Conservation (phyloP, 73 alveolate species). For the Breviolum minutum region DNA sequence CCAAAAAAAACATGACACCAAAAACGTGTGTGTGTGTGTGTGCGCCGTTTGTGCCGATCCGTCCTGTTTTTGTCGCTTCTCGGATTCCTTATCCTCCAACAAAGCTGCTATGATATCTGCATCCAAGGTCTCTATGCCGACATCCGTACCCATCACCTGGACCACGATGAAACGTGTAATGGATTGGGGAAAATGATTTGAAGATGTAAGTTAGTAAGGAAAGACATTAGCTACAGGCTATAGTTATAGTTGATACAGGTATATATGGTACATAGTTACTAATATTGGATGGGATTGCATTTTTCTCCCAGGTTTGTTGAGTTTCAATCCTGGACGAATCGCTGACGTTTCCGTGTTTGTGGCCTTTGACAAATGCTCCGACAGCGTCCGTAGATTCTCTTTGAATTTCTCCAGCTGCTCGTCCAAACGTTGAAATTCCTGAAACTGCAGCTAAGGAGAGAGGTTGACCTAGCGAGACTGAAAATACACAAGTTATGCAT, state of each 20-base stretch:
- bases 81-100: slow-evolving; percentile 38
- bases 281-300: too few species aligned
- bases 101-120: slow-evolving; percentile 5
- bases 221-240: too few species aligned
- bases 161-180: too few species aligned
- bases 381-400: neutral
- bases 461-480: neutral
- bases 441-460: neutral
- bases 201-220: too few species aligned
- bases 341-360: neutral
- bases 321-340: neutral
- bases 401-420: neutral
- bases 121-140: neutral
- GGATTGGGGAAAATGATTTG: too few species aligned
- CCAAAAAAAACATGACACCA: neutral
- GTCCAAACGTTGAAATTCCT: slow-evolving; percentile 19
- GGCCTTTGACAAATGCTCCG: slow-evolving; percentile 31
- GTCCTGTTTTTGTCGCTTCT: slow-evolving; percentile 52
- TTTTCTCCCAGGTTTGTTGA: too few species aligned
- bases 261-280: too few species aligned
- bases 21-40: neutral
- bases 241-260: too few species aligned
- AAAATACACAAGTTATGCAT: too few species aligned
- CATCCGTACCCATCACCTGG: slow-evolving; percentile 52
- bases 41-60: neutral